Evolutionary conservation across 768 basidiomycete species (phyloP).

Genomic region (Tulasnella sp.): DNA sequence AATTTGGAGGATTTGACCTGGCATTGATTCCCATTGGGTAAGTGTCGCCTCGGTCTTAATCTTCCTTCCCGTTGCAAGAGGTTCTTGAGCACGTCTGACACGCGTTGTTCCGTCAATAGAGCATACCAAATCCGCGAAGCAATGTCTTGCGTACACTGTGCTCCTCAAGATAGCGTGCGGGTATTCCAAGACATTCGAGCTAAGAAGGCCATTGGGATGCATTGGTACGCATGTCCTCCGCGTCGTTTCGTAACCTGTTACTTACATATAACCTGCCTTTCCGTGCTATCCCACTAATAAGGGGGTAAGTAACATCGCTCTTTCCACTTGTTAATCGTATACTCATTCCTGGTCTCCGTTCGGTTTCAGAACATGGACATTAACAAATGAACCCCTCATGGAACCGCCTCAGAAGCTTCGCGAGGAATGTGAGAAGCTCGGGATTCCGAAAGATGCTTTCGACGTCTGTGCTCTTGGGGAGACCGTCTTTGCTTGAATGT

Average conservation of each 20-base stretch:
- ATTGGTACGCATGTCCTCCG: constrained; percentile 49
- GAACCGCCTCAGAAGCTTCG: constrained; percentile 34
- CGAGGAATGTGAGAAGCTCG: constrained; percentile 29
- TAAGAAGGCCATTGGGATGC: constrained; percentile 57
- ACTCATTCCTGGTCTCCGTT: not conserved
- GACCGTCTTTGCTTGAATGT: constrained; percentile 24
- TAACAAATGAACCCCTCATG: constrained; percentile 28
- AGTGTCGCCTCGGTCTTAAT: not conserved
- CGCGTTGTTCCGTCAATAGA: constrained; percentile 31
- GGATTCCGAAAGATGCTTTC: constrained; percentile 31
- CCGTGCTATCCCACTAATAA: not conserved
- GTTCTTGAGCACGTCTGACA: not conserved
- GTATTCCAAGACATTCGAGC: constrained; percentile 58
- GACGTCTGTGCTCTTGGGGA: constrained; percentile 32
- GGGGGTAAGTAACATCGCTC: not conserved
- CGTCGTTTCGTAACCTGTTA: not conserved
- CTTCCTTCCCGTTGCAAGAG: no score
- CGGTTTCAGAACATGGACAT: constrained; percentile 23
- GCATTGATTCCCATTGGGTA: constrained; percentile 55
- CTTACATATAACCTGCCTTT: not conserved
- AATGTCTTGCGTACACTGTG: constrained; percentile 56
- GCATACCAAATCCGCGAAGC: constrained; percentile 48
- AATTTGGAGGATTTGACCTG: constrained; percentile 56
- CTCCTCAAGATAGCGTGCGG: constrained; percentile 59
- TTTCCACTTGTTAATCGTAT: not conserved